A percentile compares a stretch with the other conserved stretches of the same genome.
phyloP scores from a whole-genome alignment of 2,329 filamentous ascomycete species.

The Sporothrix euskadiensis region DNA sequence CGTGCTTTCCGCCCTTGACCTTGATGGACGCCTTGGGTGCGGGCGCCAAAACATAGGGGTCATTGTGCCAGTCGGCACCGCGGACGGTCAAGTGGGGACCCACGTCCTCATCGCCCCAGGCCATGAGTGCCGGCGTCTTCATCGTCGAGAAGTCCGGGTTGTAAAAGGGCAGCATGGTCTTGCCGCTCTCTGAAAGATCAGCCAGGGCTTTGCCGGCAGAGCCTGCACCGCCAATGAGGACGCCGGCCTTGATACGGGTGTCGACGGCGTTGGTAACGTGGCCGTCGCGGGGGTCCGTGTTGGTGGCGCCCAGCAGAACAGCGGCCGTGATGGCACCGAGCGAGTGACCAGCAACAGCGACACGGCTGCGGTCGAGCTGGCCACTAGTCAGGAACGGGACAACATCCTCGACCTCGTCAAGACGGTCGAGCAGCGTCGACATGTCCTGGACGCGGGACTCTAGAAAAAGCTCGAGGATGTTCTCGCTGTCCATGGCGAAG shows the following conservation, averaged over 20 bases:
- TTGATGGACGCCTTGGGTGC: conserved; percentile 42
- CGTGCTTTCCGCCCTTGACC: conserved; percentile 41
- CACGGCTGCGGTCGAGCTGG: conserved; percentile 39
- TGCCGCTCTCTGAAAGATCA: conserved; percentile 38
- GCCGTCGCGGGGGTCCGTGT: conserved; percentile 40
- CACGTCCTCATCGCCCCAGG: conserved; percentile 44
- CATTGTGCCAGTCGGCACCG: conserved; percentile 45
- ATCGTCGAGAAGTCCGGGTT: conserved; percentile 41
- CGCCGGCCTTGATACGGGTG: conserved; percentile 43
- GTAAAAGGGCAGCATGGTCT: conserved; percentile 39
- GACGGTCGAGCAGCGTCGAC: conserved; percentile 41
- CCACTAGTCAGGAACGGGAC: conserved; percentile 39
- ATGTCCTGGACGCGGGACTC: conserved; percentile 42
- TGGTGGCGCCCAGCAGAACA: conserved; percentile 42
- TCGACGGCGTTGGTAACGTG: conserved; percentile 35
- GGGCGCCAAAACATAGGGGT: conserved; percentile 40
- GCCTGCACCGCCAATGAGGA: conserved; percentile 41
- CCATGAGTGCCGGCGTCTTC: conserved; percentile 42
- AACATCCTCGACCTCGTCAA: conserved; percentile 41
- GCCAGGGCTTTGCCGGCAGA: conserved; percentile 39
- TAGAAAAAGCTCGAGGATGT: conserved; percentile 38
- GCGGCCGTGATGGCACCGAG: conserved; percentile 40
- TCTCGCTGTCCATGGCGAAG: conserved; percentile 30
- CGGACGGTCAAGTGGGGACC: conserved; percentile 39
- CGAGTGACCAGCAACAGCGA: conserved; percentile 46